Conservation (phyloP, 768 basidiomycete genomes). For the Thelephora aurantiotincta region DNA sequence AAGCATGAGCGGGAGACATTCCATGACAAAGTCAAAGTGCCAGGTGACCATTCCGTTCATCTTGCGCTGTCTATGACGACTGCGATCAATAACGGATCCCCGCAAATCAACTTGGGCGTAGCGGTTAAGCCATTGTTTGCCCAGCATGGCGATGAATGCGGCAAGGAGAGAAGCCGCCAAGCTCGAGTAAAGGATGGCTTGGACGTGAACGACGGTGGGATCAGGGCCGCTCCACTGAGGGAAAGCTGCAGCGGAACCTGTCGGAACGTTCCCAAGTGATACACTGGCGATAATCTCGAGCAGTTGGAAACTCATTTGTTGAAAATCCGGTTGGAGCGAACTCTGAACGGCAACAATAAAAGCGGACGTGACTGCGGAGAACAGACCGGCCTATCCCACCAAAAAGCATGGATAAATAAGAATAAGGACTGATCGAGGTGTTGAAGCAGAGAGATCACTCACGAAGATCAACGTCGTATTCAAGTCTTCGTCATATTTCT, state of each 20-base stretch:
- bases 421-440: no score
- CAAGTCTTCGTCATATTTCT: conserved; percentile 11
- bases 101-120: conserved; percentile 1
- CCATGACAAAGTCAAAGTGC: conserved; percentile 8
- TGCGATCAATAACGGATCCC: conserved; percentile 8
- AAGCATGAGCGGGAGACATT: conserved; percentile 7
- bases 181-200: conserved; percentile 8
- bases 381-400: background rate
- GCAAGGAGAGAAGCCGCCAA: conserved; percentile 8
- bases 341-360: background rate
- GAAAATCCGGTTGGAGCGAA: background rate
- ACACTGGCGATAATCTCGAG: no score
- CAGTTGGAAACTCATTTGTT: no score
- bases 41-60: conserved; percentile 7
- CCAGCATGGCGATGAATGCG: conserved; percentile 9
- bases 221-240: conserved; percentile 6
- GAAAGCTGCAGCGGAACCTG: conserved; percentile 2
- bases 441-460: no score
- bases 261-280: background rate
- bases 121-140: conserved; percentile 10
- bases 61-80: conserved; percentile 7
- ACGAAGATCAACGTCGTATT: conserved; percentile 14
- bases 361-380: background rate
- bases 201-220: conserved; percentile 4
- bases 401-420: background rate